phyloP scores from a whole-genome alignment of 768 basidiomycete genomes.

The Pluteus cervinus region DNA sequence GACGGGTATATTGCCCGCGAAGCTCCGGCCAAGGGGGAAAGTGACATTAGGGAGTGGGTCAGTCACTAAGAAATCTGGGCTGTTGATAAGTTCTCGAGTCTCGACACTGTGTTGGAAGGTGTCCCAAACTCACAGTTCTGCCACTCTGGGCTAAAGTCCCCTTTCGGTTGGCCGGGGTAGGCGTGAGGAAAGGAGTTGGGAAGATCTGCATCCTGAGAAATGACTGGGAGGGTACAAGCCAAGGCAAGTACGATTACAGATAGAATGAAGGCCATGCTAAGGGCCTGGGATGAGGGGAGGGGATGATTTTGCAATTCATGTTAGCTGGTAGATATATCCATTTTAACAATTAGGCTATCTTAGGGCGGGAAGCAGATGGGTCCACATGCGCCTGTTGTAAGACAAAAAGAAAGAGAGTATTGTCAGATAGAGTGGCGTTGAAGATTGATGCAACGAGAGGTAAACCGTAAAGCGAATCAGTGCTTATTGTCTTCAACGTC shows the following conservation, averaged over 20 bases:
- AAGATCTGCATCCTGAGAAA: constrained; percentile 20
- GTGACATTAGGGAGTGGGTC: constrained; percentile 54
- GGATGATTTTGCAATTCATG: not conserved
- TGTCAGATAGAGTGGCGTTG: too few species aligned
- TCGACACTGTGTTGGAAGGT: not conserved
- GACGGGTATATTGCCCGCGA: constrained; percentile 61
- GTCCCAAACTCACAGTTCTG: constrained; percentile 44
- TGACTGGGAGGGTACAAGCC: constrained; percentile 12
- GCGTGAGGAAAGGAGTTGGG: constrained; percentile 41
- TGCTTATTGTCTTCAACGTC: too few species aligned
- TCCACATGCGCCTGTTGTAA: too few species aligned
- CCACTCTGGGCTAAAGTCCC: constrained; percentile 52
- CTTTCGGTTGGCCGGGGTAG: constrained; percentile 40
- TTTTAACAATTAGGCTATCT: too few species aligned
- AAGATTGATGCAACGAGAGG: too few species aligned
- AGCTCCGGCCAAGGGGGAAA: constrained; percentile 44
- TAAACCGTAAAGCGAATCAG: too few species aligned
- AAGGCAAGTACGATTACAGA: too few species aligned
- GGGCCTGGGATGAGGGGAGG: constrained; percentile 3
- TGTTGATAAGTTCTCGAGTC: not conserved
- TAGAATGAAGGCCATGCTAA: constrained; percentile 15
- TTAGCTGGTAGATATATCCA: constrained; percentile 3
- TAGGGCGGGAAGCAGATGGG: too few species aligned
- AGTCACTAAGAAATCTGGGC: constrained; percentile 55
- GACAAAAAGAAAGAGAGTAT: too few species aligned